Base-by-base conservation (phyloP, 257 asterid species). In the Solanum sejunctum region DNA sequence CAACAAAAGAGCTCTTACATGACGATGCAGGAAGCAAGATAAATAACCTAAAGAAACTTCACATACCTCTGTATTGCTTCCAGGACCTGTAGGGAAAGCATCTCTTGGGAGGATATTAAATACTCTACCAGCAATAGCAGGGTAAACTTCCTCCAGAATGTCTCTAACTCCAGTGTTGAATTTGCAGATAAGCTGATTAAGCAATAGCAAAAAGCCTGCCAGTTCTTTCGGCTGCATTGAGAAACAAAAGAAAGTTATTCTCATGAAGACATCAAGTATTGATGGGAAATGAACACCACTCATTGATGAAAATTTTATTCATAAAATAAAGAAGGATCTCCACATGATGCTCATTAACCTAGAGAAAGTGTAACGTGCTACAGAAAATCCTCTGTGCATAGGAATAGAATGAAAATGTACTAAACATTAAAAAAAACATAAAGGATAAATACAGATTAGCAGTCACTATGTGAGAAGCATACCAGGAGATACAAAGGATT, bases 181-280 rank as follows among this genome's bases (percentile, higher is more conserved):
- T 91, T 97, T 97, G 89, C 98, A 91, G 87, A 97, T 95, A 60
- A 97, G 97, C 92, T 97, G 98, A 85, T 97, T 95, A 84, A 97
- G 92, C 87, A 97, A 90, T 60, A 95, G 91, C 58, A 95, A 90
- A 87, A 97, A 91, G n/a, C 93, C 98, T 89, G 87, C 93, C 86
- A 97, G 89, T 88, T 97, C 99, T 91, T 92, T 97, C 18, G 98
- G 96, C 99, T 97, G 98, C 92, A 73, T 86, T 9, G 81, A 26
- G 84, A 86, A 43, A 73, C 82, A 43, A 56, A 89, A 39, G 81
- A 70, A 26, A 77, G 82, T 77, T 78, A 78, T 78, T 78, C 49
- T 26, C 64, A 52, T 28, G 64, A 52, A 72, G n/a, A 43, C n/a
- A 72, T 45, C 12, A 7, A 72, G n/a, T 54, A 20, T 41, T 51